phyloP scores from a whole-genome alignment of 2,329 filamentous ascomycete genomes.

The Botryotinia calthae region DNA sequence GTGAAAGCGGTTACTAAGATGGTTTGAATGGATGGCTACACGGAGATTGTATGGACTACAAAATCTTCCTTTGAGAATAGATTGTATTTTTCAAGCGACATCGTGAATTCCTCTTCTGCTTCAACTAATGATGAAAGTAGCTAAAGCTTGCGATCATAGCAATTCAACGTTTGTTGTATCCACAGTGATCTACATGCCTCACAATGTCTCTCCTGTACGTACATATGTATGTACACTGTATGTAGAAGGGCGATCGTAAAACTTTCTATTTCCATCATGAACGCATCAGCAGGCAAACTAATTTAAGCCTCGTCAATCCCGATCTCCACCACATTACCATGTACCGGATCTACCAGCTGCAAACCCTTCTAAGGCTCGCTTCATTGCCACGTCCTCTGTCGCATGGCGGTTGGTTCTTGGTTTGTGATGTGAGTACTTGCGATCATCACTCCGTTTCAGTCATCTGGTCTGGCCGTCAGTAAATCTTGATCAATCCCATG shows the following conservation, averaged over 20 bases:
- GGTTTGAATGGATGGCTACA: conserved; percentile 1
- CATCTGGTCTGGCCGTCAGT: background rate
- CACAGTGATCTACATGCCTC: background rate
- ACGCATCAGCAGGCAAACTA: conserved; percentile 1
- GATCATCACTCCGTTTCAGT: background rate
- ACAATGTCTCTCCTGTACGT: background rate
- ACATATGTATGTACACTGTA: too few species aligned
- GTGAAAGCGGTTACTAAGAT: conserved; percentile 4
- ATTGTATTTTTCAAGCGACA: background rate
- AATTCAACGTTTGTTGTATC: background rate
- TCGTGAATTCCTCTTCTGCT: background rate
- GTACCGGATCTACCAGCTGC: background rate
- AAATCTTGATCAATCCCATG: background rate
- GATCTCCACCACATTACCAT: background rate
- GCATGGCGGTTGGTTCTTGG: background rate
- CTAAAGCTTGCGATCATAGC: background rate
- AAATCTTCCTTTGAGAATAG: background rate
- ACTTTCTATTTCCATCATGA: background rate
- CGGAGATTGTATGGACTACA: conserved; percentile 11
- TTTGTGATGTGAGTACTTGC: too few species aligned
- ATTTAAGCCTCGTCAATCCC: background rate
- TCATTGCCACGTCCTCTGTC: background rate
- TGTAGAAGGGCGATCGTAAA: background rate
- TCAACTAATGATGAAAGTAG: background rate
- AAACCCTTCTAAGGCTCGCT: background rate